These are phyloP conservation scores for Ormosia emarginata DNA, from an alignment of 306 rosid genomes.

Conservation along the genomic window DNA sequence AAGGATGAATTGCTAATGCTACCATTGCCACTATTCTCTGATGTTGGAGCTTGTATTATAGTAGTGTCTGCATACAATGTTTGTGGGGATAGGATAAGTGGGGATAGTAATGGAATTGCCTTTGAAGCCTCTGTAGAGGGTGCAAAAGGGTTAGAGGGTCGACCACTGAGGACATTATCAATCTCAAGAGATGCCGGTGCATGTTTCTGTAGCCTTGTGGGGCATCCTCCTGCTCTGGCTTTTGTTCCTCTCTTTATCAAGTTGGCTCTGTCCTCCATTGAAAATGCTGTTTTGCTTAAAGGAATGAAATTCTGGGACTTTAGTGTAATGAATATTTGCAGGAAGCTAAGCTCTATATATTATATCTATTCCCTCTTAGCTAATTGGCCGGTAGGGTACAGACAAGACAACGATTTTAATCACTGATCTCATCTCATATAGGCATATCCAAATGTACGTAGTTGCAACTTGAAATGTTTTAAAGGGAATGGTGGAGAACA, in stretches of 20 bases:
- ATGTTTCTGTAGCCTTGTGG: constrained; percentile 49
- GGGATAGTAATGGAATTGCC: constrained; percentile 55
- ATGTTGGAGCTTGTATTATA: background rate
- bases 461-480: background rate
- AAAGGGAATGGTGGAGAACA: background rate
- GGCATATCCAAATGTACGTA: background rate
- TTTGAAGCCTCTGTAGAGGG: constrained; percentile 5
- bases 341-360: background rate
- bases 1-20: background rate
- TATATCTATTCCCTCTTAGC: background rate
- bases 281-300: background rate
- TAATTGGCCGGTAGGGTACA: background rate
- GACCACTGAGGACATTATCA: constrained; percentile 6
- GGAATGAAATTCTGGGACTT: background rate
- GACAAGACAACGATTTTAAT: background rate
- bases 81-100: constrained; percentile 39
- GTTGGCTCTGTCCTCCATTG: constrained; percentile 1
- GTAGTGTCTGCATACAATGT: constrained; percentile 10
- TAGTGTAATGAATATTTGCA: background rate
- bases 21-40: background rate
- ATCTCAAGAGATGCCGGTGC: constrained; percentile 51
- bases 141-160: background rate
- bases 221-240: background rate
- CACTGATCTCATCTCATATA: background rate
- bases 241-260: background rate